Percentiles rank a stretch among this genome's conserved stretches.
Conservation (phyloP, 208 protist genomes). For the Acanthamoeba triangularis region DNA sequence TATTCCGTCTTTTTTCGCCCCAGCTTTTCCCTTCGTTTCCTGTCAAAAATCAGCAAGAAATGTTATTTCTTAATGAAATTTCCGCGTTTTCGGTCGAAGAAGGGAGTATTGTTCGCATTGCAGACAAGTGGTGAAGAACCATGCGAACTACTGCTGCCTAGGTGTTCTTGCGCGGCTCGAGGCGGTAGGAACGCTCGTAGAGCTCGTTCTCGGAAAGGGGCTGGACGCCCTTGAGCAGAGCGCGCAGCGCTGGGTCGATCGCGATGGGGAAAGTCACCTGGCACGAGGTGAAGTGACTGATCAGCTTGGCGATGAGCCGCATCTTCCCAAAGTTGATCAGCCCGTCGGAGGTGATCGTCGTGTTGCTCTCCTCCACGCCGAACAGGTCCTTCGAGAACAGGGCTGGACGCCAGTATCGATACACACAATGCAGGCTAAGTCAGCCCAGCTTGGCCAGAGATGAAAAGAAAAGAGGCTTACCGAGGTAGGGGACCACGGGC, state of each 20-base stretch:
- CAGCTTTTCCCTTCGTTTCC: no score
- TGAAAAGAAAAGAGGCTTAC: neutral
- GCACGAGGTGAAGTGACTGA: neutral
- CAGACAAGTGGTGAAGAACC: no score
- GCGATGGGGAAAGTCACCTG: constrained; percentile 58
- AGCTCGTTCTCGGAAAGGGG: constrained; percentile 64
- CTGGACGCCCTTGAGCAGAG: constrained; percentile 12
- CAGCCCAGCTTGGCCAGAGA: neutral
- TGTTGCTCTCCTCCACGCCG: constrained; percentile 58
- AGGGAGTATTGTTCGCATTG: no score
- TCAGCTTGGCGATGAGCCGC: constrained; percentile 19
- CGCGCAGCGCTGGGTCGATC: constrained; percentile 48
- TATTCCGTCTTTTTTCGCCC: no score
- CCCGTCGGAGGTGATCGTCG: constrained; percentile 1
- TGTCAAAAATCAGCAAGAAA: no score
- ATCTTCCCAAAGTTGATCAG: constrained; percentile 68
- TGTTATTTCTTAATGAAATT: no score
- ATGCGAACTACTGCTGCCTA: no score
- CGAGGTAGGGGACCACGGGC: constrained; percentile 41
- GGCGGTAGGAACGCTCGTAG: constrained; percentile 39
- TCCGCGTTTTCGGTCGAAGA: no score
- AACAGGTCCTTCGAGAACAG: constrained; percentile 69
- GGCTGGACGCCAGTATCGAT: neutral
- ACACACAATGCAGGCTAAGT: neutral
- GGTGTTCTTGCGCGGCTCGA: constrained; percentile 29